Percentiles rank a stretch among this genome's conserved stretches.
These are phyloP conservation scores for Lasiodiplodia citricola DNA, from an alignment of 2,329 filamentous ascomycete genomes.

Conservation along the genomic window DNA sequence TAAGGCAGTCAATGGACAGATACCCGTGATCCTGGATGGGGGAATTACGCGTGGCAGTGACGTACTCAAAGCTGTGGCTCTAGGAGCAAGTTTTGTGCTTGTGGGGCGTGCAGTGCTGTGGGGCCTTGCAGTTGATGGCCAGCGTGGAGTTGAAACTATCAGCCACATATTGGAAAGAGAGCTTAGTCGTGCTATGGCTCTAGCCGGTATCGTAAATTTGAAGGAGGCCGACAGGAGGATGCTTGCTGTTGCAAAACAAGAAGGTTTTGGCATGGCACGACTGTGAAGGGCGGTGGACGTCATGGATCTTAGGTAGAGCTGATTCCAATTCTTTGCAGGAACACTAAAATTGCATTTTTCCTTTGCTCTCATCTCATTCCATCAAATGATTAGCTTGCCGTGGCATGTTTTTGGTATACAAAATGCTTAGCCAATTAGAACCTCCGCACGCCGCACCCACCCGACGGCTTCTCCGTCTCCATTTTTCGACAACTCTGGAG, in stretches of 20 bases:
- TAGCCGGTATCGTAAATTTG: constrained; percentile 31
- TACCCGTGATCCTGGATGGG: constrained; percentile 62
- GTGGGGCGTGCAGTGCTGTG: constrained; percentile 65
- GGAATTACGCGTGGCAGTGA: constrained; percentile 67
- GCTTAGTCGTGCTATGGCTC: constrained; percentile 32
- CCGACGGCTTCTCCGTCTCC: background rate
- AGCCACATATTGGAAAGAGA: constrained; percentile 29
- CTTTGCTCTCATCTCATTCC: too few species aligned
- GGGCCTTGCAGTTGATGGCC: background rate
- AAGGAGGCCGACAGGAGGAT: constrained; percentile 30
- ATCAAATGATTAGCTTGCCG: too few species aligned
- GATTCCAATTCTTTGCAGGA: too few species aligned
- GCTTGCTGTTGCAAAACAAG: constrained; percentile 29
- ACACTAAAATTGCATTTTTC: too few species aligned
- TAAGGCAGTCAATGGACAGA: constrained; percentile 46
- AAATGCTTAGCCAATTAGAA: background rate
- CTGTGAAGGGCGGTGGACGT: background rate
- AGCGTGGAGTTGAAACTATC: constrained; percentile 14
- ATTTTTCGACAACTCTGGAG: background rate
- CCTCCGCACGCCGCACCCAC: background rate
- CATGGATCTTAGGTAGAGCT: background rate
- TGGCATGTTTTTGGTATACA: too few species aligned
- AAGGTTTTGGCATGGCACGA: constrained; percentile 31
- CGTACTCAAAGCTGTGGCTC: constrained; percentile 68
- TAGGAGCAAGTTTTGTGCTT: constrained; percentile 66